Conservation (phyloP, 257 asterid genomes). For the Solanum sitiens region DNA sequence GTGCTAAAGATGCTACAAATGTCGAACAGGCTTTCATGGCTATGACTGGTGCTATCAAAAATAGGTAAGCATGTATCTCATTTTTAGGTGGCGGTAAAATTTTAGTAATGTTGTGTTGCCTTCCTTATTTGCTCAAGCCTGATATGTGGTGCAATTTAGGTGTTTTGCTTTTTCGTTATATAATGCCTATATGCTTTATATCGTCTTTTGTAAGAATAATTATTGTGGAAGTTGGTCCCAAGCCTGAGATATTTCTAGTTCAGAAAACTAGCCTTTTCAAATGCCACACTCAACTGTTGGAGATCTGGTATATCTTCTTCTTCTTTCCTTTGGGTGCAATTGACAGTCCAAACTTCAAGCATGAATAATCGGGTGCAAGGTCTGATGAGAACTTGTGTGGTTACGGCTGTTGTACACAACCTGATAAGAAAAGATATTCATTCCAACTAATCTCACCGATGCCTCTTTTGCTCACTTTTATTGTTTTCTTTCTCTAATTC, state of each 20-base stretch:
- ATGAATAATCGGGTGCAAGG: neutral
- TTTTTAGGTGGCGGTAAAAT: neutral
- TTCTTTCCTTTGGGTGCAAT: neutral
- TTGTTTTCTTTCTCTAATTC: neutral
- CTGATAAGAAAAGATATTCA: neutral
- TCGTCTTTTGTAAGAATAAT: neutral
- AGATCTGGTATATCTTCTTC: neutral
- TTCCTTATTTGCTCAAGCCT: neutral
- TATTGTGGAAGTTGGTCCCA: neutral
- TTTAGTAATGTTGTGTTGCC: neutral
- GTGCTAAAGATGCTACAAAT: conserved; percentile 1
- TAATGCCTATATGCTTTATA: neutral
- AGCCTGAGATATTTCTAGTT: neutral
- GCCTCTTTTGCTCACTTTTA: neutral
- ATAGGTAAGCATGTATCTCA: neutral
- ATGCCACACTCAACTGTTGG: neutral
- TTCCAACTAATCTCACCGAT: neutral
- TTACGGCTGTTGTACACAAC: neutral
- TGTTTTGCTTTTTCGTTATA: neutral
- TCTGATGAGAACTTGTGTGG: neutral
- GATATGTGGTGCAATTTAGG: neutral
- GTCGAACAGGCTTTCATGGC: conserved; percentile 1
- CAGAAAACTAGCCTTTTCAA: neutral
- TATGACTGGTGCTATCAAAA: neutral
- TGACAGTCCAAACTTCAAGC: neutral